These are phyloP conservation scores for Selaginella tamariscina DNA, from an alignment of 75 land plant species.

Conservation along the genomic window DNA sequence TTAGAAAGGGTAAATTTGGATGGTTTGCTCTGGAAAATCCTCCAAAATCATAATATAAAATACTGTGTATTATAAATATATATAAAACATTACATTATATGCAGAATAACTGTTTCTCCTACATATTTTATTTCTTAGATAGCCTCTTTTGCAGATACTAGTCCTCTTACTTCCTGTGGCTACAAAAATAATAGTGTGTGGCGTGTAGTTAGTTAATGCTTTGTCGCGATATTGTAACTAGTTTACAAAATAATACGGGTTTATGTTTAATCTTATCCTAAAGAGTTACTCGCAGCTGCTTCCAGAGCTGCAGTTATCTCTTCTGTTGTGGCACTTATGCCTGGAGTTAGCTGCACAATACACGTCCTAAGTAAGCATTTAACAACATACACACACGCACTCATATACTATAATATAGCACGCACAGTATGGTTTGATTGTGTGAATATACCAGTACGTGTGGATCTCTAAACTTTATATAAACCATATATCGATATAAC, in stretches of 20 bases:
- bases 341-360: conserved; percentile 9
- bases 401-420: no score
- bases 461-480: no score
- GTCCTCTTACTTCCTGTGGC: no score
- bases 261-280: neutral
- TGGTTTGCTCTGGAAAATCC: conserved; percentile 84
- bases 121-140: neutral
- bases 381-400: no score
- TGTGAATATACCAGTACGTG: no score
- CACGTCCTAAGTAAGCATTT: neutral
- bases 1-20: conserved; percentile 77
- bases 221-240: neutral
- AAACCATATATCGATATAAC: no score
- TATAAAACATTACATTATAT: neutral
- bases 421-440: no score
- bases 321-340: conserved; percentile 12
- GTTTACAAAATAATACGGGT: neutral
- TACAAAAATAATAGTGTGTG: no score
- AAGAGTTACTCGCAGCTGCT: conserved; percentile 14
- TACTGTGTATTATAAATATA: neutral
- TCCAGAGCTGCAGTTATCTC: conserved; percentile 16
- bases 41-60: conserved; percentile 19
- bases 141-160: neutral
- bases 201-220: neutral
- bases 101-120: neutral